A percentile compares a stretch with the other conserved stretches of the same genome.
These are phyloP conservation scores for Cordyceps farinosa DNA, from an alignment of 2,329 filamentous ascomycete genomes.

Conservation along the genomic window DNA sequence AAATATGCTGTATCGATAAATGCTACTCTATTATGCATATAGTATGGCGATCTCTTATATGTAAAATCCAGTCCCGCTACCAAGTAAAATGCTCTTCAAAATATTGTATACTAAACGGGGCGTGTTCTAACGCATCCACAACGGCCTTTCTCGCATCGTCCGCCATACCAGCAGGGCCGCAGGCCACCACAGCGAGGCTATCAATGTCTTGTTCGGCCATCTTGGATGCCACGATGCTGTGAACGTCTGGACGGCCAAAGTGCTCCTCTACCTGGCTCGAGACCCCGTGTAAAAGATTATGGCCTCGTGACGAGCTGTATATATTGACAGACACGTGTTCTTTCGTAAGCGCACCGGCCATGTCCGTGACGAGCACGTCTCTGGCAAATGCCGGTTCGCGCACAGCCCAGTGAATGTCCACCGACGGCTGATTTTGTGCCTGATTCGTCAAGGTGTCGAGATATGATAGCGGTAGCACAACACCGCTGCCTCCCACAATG, in stretches of 20 bases:
- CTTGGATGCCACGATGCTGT: conserved; percentile 30
- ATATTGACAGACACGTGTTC: conserved; percentile 34
- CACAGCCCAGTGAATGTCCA: conserved; percentile 41
- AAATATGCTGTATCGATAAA: neutral
- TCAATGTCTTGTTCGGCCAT: conserved; percentile 23
- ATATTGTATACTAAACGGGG: conserved; percentile 33
- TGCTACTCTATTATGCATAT: neutral
- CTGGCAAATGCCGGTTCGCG: conserved; percentile 37
- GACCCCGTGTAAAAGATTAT: conserved; percentile 17
- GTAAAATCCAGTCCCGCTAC: conserved; percentile 25
- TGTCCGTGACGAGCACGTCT: conserved; percentile 33
- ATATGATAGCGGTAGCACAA: conserved; percentile 42
- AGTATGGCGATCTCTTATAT: neutral
- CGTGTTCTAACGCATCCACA: conserved; percentile 28
- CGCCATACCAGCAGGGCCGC: conserved; percentile 43
- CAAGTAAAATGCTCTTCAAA: conserved; percentile 44
- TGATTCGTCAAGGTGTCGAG: conserved; percentile 27
- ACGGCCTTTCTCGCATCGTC: conserved; percentile 40
- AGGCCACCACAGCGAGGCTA: conserved; percentile 40
- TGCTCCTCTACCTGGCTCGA: conserved; percentile 22
- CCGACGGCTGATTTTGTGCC: neutral
- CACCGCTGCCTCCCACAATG: conserved; percentile 43
- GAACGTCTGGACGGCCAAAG: conserved; percentile 33
- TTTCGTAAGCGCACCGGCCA: conserved; percentile 28
- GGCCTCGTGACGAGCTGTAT: conserved; percentile 31